Conservation (phyloP, 805 yeast species). For the Scheffersomyces spartinae region DNA sequence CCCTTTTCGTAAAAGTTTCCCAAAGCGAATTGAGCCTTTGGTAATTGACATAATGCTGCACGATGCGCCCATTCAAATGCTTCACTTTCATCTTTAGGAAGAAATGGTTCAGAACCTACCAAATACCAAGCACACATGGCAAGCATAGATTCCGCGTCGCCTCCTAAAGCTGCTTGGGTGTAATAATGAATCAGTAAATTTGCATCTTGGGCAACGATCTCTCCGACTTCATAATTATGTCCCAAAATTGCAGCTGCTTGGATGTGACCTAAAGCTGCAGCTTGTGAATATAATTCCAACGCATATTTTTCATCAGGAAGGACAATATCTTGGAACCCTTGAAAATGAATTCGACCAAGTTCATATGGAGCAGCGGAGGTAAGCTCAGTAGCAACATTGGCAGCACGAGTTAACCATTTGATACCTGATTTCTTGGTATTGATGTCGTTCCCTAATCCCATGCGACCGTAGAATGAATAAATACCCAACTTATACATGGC, state of each 20-base stretch:
- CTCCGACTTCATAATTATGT: conserved; percentile 74
- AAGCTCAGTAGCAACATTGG: conserved; percentile 70
- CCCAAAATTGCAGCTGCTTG: conserved; percentile 77
- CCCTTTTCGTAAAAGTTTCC: conserved; percentile 83
- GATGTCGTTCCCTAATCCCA: conserved; percentile 66
- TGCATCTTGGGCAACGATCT: conserved; percentile 62
- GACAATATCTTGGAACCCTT: conserved; percentile 79
- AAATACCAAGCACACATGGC: conserved; percentile 96
- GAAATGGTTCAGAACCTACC: conserved; percentile 78
- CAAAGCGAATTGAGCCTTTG: conserved; percentile 78
- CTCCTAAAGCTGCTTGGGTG: conserved; percentile 80
- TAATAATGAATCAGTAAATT: conserved; percentile 85
- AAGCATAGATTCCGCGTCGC: conserved; percentile 83
- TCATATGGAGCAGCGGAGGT: conserved; percentile 94
- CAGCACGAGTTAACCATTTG: conserved; percentile 85
- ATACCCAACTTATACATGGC: conserved; percentile 91
- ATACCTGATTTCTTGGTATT: conserved; percentile 77
- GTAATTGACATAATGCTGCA: conserved; percentile 64
- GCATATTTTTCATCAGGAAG: conserved; percentile 79
- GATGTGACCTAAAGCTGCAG: conserved; percentile 79
- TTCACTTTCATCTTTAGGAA: conserved; percentile 68
- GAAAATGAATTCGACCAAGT: conserved; percentile 70
- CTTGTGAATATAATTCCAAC: conserved; percentile 71
- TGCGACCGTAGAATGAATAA: conserved; percentile 69
- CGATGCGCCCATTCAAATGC: conserved; percentile 91